Evolutionary conservation across 768 basidiomycete genomes (phyloP).

Genomic region (Royoungia palumana): DNA sequence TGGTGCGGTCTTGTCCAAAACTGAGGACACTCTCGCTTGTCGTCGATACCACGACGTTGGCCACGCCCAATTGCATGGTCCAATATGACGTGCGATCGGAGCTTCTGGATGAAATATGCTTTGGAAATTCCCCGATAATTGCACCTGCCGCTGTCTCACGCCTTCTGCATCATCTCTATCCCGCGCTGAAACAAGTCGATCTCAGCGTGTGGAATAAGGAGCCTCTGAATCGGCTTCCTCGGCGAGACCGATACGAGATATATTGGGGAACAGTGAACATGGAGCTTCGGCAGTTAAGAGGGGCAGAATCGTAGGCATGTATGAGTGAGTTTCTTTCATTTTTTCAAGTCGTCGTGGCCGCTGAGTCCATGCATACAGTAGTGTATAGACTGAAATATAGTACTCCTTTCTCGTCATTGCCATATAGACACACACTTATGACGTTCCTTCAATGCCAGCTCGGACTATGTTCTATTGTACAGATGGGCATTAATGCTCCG

Average conservation of each 20-base stretch:
- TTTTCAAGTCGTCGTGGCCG: not conserved
- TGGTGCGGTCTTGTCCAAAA: constrained; percentile 11
- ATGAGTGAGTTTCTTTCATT: not conserved
- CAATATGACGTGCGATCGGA: not conserved
- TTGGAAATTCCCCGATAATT: constrained; percentile 22
- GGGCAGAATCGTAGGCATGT: not conserved
- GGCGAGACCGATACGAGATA: constrained; percentile 11
- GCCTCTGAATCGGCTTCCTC: constrained; percentile 8
- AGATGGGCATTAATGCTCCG: no score
- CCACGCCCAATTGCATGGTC: not conserved
- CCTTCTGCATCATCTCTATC: constrained; percentile 14
- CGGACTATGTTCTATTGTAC: no score
- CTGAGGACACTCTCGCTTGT: constrained; percentile 22
- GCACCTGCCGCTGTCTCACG: constrained; percentile 9
- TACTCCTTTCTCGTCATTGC: no score
- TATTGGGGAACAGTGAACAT: constrained; percentile 20
- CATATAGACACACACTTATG: no score
- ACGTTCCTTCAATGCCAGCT: no score
- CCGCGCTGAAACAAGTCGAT: constrained; percentile 18
- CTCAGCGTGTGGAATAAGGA: constrained; percentile 16
- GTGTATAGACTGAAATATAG: no score
- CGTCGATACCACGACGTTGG: constrained; percentile 14
- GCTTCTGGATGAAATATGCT: constrained; percentile 9
- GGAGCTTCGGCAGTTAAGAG: constrained; percentile 4
- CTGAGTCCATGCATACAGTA: no score